Evolutionary conservation across 2,329 filamentous ascomycete species (phyloP).

Genomic region (Lasiodiplodia theobromae): DNA sequence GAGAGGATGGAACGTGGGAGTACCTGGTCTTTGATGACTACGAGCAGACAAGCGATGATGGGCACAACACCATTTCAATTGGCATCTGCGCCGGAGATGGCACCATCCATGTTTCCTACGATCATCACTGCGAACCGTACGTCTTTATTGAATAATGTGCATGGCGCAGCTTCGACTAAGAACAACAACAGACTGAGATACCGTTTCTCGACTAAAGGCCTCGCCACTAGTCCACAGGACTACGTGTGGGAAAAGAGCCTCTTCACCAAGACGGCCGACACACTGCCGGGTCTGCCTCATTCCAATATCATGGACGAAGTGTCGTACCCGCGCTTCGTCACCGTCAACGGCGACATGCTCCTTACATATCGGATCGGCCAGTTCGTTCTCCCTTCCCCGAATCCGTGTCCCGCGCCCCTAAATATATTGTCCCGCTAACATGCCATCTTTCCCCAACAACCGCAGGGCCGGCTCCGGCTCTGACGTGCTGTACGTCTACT

Average conservation of each 20-base stretch:
- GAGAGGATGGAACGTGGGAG: slow-evolving; percentile 48
- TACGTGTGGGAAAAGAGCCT: neutral
- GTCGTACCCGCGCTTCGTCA: slow-evolving; percentile 60
- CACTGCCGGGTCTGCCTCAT: neutral
- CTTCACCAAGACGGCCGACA: neutral
- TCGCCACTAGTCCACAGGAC: neutral
- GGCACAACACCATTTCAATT: slow-evolving; percentile 62
- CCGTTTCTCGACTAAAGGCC: slow-evolving; percentile 2
- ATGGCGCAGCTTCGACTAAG: neutral
- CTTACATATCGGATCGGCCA: slow-evolving; percentile 61
- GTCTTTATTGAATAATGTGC: neutral
- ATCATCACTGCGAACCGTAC: slow-evolving; percentile 50
- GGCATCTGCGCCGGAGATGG: slow-evolving; percentile 59
- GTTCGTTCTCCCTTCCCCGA: no score
- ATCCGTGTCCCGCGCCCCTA: no score
- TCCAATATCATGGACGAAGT: slow-evolving; percentile 35
- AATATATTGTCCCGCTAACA: neutral
- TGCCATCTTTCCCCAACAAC: neutral
- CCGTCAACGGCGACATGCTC: slow-evolving; percentile 50
- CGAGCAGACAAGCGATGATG: slow-evolving; percentile 58
- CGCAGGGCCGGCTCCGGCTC: slow-evolving; percentile 19
- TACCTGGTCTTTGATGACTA: slow-evolving; percentile 59
- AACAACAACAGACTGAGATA: neutral
- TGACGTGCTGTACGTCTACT: slow-evolving; percentile 52
- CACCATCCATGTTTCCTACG: slow-evolving; percentile 62